Evolutionary conservation across 805 yeast genomes (phyloP).

Genomic region (Suhomyces pyralidae): DNA sequence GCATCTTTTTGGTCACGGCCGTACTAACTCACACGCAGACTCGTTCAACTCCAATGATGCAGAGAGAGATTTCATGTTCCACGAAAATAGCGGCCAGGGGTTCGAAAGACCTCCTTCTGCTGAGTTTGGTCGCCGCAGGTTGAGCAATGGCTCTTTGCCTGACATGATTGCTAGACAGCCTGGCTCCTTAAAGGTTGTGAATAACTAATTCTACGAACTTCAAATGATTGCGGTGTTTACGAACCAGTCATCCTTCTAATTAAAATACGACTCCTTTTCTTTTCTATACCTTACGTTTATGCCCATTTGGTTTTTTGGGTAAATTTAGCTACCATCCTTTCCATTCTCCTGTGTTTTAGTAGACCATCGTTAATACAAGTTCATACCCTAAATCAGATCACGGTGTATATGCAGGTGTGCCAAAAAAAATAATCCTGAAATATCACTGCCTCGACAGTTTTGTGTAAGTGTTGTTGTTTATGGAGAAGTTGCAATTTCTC

Average conservation of each 20-base stretch:
- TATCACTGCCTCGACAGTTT: neutral
- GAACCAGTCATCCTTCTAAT: neutral
- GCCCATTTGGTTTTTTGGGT: neutral
- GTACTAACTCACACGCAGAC: conserved; percentile 2
- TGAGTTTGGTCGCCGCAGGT: conserved; percentile 45
- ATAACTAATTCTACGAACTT: conserved; percentile 15
- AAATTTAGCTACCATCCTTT: neutral
- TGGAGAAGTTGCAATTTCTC: neutral
- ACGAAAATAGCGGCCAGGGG: conserved; percentile 1
- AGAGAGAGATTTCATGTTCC: conserved; percentile 10
- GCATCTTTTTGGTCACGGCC: conserved; percentile 4
- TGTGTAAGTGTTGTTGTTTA: neutral
- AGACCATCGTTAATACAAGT: conserved; percentile 1
- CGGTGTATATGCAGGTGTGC: neutral
- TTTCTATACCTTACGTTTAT: neutral
- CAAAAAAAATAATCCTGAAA: neutral
- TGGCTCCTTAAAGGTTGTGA: conserved; percentile 52
- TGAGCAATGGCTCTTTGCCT: conserved; percentile 55
- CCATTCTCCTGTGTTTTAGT: conserved; percentile 2
- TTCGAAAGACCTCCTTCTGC: conserved; percentile 10
- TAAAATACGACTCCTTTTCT: neutral
- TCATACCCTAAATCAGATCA: neutral
- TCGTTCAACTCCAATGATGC: conserved; percentile 6
- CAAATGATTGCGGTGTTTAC: neutral
- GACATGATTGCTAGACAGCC: conserved; percentile 45